These are phyloP conservation scores for Lecanicillium sp. DNA, from an alignment of 2,329 filamentous ascomycete species.

Conservation along the genomic window DNA sequence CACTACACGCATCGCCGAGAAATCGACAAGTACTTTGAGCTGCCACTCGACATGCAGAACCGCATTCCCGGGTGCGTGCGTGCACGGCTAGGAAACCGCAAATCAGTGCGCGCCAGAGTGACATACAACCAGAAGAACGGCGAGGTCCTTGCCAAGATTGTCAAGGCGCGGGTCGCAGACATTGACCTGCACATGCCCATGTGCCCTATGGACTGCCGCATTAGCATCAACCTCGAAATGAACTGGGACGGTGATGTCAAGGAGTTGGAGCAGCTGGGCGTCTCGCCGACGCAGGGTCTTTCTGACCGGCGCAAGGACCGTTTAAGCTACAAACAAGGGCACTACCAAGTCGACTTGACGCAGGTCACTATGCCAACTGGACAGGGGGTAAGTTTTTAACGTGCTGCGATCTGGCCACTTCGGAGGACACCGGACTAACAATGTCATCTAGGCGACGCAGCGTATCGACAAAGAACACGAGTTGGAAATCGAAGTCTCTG, in stretches of 20 bases:
- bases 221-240: slow-evolving; percentile 94
- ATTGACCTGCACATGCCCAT: slow-evolving; percentile 78
- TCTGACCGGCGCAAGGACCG: slow-evolving; percentile 78
- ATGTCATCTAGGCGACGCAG: slow-evolving; percentile 24
- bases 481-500: slow-evolving; percentile 70
- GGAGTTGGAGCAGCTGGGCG: slow-evolving; percentile 38
- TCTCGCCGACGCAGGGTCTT: slow-evolving; percentile 28
- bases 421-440: slow-evolving; percentile 4
- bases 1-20: slow-evolving; percentile 78
- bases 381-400: slow-evolving; percentile 26
- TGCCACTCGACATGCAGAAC: slow-evolving; percentile 51
- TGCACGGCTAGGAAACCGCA: slow-evolving; percentile 46
- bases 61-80: slow-evolving; percentile 59
- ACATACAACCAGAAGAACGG: slow-evolving; percentile 68
- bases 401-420: background rate
- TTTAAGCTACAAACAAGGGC: slow-evolving; percentile 80
- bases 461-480: slow-evolving; percentile 63
- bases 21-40: slow-evolving; percentile 74
- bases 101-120: slow-evolving; percentile 45
- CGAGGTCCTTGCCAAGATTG: slow-evolving; percentile 69
- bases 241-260: slow-evolving; percentile 64
- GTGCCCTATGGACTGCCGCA: slow-evolving; percentile 77
- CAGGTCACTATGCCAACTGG: slow-evolving; percentile 59
- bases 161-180: slow-evolving; percentile 84
- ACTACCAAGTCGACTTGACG: slow-evolving; percentile 86